Conservation (phyloP, 352 stramenopile species). For the Chrysophaeum taylorii region DNA sequence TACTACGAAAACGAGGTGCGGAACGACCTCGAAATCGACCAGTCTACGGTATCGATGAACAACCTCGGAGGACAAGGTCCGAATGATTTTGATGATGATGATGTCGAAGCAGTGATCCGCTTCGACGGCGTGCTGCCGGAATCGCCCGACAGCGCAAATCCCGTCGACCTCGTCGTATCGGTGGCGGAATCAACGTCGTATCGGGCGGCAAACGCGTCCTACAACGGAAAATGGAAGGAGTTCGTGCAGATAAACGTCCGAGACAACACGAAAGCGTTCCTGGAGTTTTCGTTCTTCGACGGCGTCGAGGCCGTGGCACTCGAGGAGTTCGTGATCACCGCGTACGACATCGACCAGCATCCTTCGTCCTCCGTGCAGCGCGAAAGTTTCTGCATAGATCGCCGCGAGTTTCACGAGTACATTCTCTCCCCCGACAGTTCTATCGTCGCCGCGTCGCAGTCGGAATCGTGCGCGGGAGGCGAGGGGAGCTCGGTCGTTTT, state of each 20-base stretch:
- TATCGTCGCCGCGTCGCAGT: neutral
- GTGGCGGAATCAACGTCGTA: neutral
- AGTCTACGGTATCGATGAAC: neutral
- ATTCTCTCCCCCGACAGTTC: neutral
- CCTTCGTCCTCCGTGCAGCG: neutral
- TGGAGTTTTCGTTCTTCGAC: neutral
- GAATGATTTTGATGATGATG: no score
- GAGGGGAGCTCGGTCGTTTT: neutral
- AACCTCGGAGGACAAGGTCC: neutral
- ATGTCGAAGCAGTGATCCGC: neutral
- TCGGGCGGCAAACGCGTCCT: neutral
- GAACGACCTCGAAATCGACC: no score
- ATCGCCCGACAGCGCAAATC: neutral
- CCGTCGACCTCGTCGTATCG: neutral
- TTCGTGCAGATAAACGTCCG: neutral
- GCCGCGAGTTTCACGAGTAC: neutral
- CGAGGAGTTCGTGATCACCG: neutral
- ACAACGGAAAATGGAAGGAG: neutral
- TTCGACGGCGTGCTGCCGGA: neutral
- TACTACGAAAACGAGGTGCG: no score
- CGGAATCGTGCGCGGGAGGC: neutral
- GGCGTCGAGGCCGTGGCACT: neutral
- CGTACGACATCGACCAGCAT: neutral
- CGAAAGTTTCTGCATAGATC: neutral
- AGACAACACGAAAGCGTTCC: neutral